A percentile compares a stretch with the other conserved stretches of the same genome.
These are phyloP conservation scores for Laburnicola sp. DNA, from an alignment of 2,329 filamentous ascomycete genomes.

Conservation along the genomic window DNA sequence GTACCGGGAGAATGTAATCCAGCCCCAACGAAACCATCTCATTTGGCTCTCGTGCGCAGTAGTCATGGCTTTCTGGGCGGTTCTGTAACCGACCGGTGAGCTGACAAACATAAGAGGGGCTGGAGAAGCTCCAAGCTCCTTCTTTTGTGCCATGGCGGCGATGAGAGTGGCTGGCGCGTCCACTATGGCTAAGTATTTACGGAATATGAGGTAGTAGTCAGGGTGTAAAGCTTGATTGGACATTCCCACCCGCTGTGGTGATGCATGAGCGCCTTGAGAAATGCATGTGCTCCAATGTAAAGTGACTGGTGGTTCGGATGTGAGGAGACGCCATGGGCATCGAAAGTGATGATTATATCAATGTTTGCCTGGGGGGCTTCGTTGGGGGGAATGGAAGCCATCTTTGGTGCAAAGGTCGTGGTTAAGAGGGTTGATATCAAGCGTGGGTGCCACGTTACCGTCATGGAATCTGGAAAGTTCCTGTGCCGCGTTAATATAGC, in stretches of 20 bases:
- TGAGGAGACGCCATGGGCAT: conserved; percentile 75
- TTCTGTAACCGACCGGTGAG: conserved; percentile 63
- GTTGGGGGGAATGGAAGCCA: conserved; percentile 49
- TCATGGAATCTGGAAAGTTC: conserved; percentile 90
- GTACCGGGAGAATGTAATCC: conserved; percentile 88
- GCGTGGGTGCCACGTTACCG: conserved; percentile 70
- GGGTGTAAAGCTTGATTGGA: conserved; percentile 83
- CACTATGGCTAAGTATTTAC: conserved; percentile 80
- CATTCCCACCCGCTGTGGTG: conserved; percentile 66
- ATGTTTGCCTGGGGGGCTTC: conserved; percentile 61
- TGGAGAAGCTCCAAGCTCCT: conserved; percentile 59
- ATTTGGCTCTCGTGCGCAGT: conserved; percentile 92
- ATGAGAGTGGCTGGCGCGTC: conserved; percentile 74
- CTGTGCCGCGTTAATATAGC: conserved; percentile 33
- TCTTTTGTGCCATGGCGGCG: conserved; percentile 53
- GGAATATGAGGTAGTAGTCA: conserved; percentile 71
- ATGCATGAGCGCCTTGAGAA: conserved; percentile 68
- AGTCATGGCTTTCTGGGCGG: conserved; percentile 85
- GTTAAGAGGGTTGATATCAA: conserved; percentile 72
- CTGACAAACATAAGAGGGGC: conserved; percentile 71
- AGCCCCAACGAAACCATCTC: conserved; percentile 97
- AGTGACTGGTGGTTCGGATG: conserved; percentile 95
- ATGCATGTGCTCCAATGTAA: conserved; percentile 76
- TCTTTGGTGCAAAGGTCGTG: conserved; percentile 71
- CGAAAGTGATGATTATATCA: conserved; percentile 88